phyloP scores from a whole-genome alignment of 83 land plant species.

The Diphasiastrum complanatum region DNA sequence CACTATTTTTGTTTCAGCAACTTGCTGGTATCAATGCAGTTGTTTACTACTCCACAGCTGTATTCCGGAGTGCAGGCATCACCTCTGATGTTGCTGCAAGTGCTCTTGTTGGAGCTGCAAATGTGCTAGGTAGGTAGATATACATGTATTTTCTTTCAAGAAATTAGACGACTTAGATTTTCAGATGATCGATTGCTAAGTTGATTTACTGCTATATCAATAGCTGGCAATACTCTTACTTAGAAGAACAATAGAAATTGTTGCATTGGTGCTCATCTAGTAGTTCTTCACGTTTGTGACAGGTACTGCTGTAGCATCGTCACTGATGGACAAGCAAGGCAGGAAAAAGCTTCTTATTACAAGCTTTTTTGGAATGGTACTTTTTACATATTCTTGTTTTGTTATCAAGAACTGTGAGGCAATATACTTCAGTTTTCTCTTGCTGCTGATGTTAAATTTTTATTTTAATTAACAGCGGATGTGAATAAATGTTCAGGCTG shows the following conservation, averaged over 20 bases:
- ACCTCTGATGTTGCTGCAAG: conserved; percentile 77
- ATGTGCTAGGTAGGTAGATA: conserved; percentile 49
- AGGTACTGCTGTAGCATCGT: conserved; percentile 63
- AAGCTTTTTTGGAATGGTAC: conserved; percentile 67
- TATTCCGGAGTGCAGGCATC: conserved; percentile 68
- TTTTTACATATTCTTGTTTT: not conserved
- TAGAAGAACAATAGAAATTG: not conserved
- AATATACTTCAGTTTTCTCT: not conserved
- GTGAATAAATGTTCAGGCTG: conserved; percentile 34
- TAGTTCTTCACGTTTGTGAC: not conserved
- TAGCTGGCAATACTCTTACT: not conserved
- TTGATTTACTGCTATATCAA: not conserved
- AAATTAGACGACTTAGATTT: not conserved
- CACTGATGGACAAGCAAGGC: conserved; percentile 68
- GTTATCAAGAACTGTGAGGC: not conserved
- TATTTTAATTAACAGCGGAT: not conserved
- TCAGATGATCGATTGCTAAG: not conserved
- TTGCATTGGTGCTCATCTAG: not conserved
- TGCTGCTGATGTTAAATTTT: not conserved
- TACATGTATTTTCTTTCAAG: not conserved
- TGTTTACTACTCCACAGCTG: conserved; percentile 65
- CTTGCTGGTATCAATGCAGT: conserved; percentile 76
- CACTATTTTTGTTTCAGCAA: conserved; percentile 63
- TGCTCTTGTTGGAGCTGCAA: conserved; percentile 74
- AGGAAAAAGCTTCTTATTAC: conserved; percentile 51